Base-by-base conservation (phyloP, 306 rosid genomes). In the Dryas octopetala region DNA sequence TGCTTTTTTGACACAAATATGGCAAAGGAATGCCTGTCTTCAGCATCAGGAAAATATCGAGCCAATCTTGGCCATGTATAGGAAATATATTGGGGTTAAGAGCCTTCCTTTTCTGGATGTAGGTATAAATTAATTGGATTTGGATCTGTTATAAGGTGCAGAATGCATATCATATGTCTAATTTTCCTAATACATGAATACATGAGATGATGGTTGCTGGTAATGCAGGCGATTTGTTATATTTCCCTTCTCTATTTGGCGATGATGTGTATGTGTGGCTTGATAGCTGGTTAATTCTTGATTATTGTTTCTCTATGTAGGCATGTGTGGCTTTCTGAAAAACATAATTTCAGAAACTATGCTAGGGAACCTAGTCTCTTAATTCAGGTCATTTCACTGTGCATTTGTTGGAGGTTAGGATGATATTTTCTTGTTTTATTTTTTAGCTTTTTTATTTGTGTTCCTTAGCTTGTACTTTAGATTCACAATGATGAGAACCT, bases 201-300 rank as follows among this genome's bases (percentile, higher is more conserved):
- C 10, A 7, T 41, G 11, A 63, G 47, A 41, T 3, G 47, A 41
- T 3, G 86, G 78, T 57, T 89, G 89, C 77, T 15, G 10, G 2
- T 57, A 19, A 57, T 9, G 9, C 66, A 15, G 46, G 45, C 4
- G 17, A 4, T 13, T 38, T 19, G 62, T 57, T 57, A n/a, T 57
- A 19, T 57, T 9, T 12, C 62, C 32, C 3, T 23, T 32, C 2
- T 32, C 38, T 32, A 32, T 32, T 32, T 32, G 38, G 38, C 2
- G 38, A 32, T 1, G 38, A 32, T 32, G 1, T 32, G 38, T 32
- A 23, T 23, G 23, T 23, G 23, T 23, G 23, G 23, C 23, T 23
- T 23, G 23, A 23, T 32, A 32, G 38, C 38, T 23, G 23, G 23
- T 23, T 23, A 23, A 23, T 23, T 23, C 23, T 32, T 32, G 32